Evolutionary conservation across 2,329 filamentous ascomycete genomes (phyloP), one percentile per base, ranked within the genome.

Genomic region (Verticillium zaregamsianum): DNA sequence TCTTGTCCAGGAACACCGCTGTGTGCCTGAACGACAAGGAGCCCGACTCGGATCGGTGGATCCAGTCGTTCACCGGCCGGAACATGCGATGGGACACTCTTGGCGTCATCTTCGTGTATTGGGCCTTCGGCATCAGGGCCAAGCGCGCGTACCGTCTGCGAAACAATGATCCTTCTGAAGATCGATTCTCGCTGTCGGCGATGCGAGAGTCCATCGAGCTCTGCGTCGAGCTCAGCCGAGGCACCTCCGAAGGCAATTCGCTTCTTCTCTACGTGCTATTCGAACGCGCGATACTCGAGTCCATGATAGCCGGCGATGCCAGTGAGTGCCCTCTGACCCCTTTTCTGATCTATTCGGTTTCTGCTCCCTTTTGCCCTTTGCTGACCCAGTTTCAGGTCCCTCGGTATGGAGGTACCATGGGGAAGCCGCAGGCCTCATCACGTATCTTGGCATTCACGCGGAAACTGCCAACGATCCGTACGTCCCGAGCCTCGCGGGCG

Each of bases 291-390:
- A 72, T 75, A 2, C 64, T 76, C 1, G 73, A 77, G 35, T 78
- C 77, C 0, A 66, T 79, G 0, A 66, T 77, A 8, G 68, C 68
- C 1, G 78, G 78, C 14, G 78, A 80, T 57, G 75, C 76, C 0
- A 73, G 77, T 76, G 66, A 69, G 74, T 72, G 33, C 14, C 14
- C 8, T 28, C 5, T 28, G 5, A 1, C 33, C 33, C 33, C 8
- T 14, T 14, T 11, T 9, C 3, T 35, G 33, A 7, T 35, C 11
- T 35, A 14, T 9, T 14, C 11, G 6, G 8, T 9, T 1, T 28
- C 28, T 28, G 28, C 28, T 28, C 28, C 33, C 2, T 35, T 14
- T 11, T 14, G 17, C 11, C 7, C 55, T 6, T 32, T 8, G 11
- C 40, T 3, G 33, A 35, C 33, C 11, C 11, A 7, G 0, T 0